These are phyloP conservation scores for Pneumocystis canis DNA, from an alignment of 1,139 yeast species.

Conservation along the genomic window DNA sequence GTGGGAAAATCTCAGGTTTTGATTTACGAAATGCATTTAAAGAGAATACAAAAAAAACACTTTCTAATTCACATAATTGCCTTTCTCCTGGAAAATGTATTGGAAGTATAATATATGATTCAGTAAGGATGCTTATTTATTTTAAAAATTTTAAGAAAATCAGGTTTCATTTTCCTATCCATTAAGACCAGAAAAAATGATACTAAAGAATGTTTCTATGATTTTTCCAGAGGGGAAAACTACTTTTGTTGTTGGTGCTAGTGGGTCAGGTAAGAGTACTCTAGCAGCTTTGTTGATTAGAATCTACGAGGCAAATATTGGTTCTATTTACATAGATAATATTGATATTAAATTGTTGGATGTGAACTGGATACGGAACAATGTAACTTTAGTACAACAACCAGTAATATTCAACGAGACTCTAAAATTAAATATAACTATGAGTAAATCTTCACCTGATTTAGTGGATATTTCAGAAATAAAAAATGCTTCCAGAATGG, in stretches of 20 bases:
- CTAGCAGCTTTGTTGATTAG: constrained; percentile 47
- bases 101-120: constrained; percentile 36
- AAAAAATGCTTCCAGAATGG: constrained; percentile 37
- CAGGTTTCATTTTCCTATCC: constrained; percentile 44
- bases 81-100: constrained; percentile 25
- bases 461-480: constrained; percentile 18
- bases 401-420: constrained; percentile 52
- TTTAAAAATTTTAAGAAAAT: neutral
- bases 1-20: constrained; percentile 47
- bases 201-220: constrained; percentile 35
- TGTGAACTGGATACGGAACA: constrained; percentile 41
- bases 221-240: constrained; percentile 33
- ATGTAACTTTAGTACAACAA: constrained; percentile 63
- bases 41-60: constrained; percentile 3
- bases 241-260: constrained; percentile 61
- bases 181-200: constrained; percentile 32
- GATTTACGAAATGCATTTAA: constrained; percentile 23
- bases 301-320: constrained; percentile 37
- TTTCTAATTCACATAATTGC: constrained; percentile 13
- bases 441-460: constrained; percentile 26
- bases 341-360: constrained; percentile 32
- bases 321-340: constrained; percentile 44
- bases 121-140: constrained; percentile 28
- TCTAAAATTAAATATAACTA: constrained; percentile 42
- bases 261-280: constrained; percentile 91